A percentile compares a stretch with the other conserved stretches of the same genome.
Conservation (phyloP, 257 asterid genomes). For the Lantana camara region DNA sequence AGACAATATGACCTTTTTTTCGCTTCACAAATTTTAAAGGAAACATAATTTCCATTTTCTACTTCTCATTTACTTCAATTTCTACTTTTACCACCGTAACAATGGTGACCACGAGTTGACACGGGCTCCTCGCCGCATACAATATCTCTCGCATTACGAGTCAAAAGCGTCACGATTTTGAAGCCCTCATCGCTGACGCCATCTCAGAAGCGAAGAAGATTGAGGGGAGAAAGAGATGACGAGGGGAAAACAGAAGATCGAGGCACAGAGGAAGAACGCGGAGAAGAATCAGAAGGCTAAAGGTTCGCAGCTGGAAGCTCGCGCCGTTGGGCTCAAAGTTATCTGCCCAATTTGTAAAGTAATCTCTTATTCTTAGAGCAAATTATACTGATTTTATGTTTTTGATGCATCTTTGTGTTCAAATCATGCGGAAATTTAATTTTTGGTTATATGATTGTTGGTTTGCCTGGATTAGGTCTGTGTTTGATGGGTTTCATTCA, state of each 20-base stretch:
- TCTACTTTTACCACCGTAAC: not conserved
- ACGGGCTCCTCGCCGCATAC: not conserved
- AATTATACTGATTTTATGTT: not conserved
- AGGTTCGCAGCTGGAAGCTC: conserved; percentile 96
- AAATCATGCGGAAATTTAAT: not conserved
- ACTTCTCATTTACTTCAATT: not conserved
- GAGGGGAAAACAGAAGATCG: conserved; percentile 93
- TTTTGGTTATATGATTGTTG: not conserved
- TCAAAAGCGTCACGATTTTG: not conserved
- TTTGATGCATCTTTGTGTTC: not conserved
- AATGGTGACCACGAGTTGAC: conserved; percentile 20
- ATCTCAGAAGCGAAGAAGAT: not conserved
- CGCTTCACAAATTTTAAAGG: not conserved
- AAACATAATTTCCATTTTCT: not conserved
- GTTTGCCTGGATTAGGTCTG: not conserved
- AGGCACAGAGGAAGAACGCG: conserved; percentile 77
- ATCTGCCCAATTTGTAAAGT: conserved; percentile 83
- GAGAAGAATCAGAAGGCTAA: conserved; percentile 78
- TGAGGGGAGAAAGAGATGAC: conserved; percentile 49
- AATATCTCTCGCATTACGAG: not conserved
- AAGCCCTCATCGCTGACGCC: not conserved
- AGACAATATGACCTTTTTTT: not conserved
- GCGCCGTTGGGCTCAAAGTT: conserved; percentile 86
- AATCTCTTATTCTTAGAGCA: conserved; percentile 16
- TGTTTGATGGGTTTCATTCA: conserved; percentile 14